Base-by-base conservation (phyloP, 495 filamentous ascomycete genomes). In the Hyaloscypha finlandica region DNA sequence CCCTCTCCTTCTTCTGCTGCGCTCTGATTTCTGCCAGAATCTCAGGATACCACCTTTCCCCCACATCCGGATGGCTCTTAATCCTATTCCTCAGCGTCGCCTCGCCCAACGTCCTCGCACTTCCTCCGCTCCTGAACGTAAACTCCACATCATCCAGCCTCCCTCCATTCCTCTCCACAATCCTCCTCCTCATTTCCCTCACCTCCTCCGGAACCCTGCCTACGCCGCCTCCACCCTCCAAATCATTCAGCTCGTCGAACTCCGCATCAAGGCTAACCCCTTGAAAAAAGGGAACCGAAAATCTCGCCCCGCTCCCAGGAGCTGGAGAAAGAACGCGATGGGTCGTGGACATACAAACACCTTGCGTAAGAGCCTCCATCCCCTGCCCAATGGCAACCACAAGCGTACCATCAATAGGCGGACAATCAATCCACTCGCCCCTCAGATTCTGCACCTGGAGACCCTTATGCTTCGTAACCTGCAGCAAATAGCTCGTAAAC, bases 321-420 rank as follows among this genome's bases (percentile, higher is more conserved):
- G 74, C 63, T 0, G 91, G 91, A 4, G 81, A 84, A 2, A 90
- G 77, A 48, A 97, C 94, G 6, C 94, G 86, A 73, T 97, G 94
- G 25, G 93, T 96, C 0, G 94, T 97, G 48, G 85, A 87, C 39
- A 88, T 89, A 74, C 94, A 97, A 0, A 97, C 91, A 6, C 95
- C 94, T 20, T 86, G 86, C 2, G 95, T 97, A 52, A 99, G 79
- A 1, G 94, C 94, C 77, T 97, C 94, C 25, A 99, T 81, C 0
- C 93, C 93, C 73, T 96, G 93, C 0, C 95, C 95, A 70, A 99
- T 96, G 57, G 94, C 94, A 1, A 97, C 91, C 0, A 99, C 93
- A 14, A 89, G 77, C n/a, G 86, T 89, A 3, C 81, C 81, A 57
- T 76, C 75, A 61, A 88, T 79, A 4, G 89, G 90, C 42, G 88